Percentiles rank a stretch among this genome's conserved stretches.
These are phyloP conservation scores for Arthroderma uncinatum DNA, from an alignment of 2,329 filamentous ascomycete species.

Conservation along the genomic window DNA sequence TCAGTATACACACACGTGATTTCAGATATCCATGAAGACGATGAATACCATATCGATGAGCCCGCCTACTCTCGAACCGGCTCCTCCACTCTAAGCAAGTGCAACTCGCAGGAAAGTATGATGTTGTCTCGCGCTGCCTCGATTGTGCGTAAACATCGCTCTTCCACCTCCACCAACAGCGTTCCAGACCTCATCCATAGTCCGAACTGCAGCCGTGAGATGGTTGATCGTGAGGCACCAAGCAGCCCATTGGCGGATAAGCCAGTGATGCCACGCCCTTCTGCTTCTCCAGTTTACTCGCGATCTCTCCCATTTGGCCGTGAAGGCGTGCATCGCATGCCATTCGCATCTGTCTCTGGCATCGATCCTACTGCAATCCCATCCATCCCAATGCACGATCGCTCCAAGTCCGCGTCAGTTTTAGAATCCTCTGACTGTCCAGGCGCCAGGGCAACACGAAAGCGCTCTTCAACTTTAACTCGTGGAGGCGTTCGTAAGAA, in stretches of 20 bases:
- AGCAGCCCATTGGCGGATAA: conserved; percentile 2
- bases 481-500: conserved; percentile 26
- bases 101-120: conserved; percentile 47
- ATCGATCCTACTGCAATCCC: conserved; percentile 25
- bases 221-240: conserved; percentile 15
- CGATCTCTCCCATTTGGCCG: conserved; percentile 12
- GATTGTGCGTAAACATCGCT: conserved; percentile 37
- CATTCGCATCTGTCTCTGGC: conserved; percentile 20
- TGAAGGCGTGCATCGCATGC: conserved; percentile 7
- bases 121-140: conserved; percentile 41
- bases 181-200: conserved; percentile 37
- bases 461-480: conserved; percentile 17
- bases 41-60: conserved; percentile 33
- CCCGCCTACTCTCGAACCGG: conserved; percentile 36
- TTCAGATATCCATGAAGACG: conserved; percentile 35
- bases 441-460: conserved; percentile 16
- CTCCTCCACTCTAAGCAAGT: conserved; percentile 44
- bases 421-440: conserved; percentile 19
- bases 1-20: conserved; percentile 33
- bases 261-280: conserved; percentile 10
- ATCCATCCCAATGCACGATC: conserved; percentile 23
- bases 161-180: conserved; percentile 36
- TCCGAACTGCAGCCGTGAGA: conserved; percentile 31
- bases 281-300: conserved; percentile 18
- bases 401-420: conserved; percentile 29